These are phyloP conservation scores for Aureobasidium sp. DNA, from an alignment of 2,329 filamentous ascomycete genomes.

Conservation along the genomic window DNA sequence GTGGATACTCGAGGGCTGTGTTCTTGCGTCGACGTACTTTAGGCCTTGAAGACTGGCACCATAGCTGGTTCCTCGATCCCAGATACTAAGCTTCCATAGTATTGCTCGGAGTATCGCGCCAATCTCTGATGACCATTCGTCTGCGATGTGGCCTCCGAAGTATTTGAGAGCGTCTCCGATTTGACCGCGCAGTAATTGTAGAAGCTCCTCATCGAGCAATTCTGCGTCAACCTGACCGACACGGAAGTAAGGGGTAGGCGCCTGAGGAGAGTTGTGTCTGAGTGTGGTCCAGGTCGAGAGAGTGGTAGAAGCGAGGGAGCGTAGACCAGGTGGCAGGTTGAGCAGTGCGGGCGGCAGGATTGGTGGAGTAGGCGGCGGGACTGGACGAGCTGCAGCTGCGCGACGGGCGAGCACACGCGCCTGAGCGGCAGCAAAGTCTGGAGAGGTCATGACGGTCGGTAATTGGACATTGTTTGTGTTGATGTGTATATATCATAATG, in stretches of 20 bases:
- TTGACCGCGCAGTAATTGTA: slow-evolving; percentile 77
- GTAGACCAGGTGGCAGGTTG: slow-evolving; percentile 50
- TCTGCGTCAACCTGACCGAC: slow-evolving; percentile 96
- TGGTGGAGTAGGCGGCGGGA: slow-evolving; percentile 29
- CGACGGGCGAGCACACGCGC: slow-evolving; percentile 77
- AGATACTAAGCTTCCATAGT: slow-evolving; percentile 90
- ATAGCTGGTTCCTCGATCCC: slow-evolving; percentile 94
- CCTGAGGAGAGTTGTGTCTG: slow-evolving; percentile 68
- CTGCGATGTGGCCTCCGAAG: slow-evolving; percentile 68
- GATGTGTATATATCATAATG: not conserved
- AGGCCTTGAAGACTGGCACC: slow-evolving; percentile 89
- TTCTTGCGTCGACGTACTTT: slow-evolving; percentile 70
- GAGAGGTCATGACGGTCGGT: slow-evolving; percentile 43
- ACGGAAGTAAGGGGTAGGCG: slow-evolving; percentile 77
- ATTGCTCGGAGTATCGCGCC: slow-evolving; percentile 66
- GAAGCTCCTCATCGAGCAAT: slow-evolving; percentile 84
- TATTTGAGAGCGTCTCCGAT: slow-evolving; percentile 85
- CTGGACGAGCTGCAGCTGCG: slow-evolving; percentile 54
- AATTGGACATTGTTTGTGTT: not conserved
- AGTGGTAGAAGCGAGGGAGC: slow-evolving; percentile 32
- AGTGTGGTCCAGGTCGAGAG: slow-evolving; percentile 34
- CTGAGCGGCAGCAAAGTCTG: slow-evolving; percentile 83
- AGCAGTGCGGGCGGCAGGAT: slow-evolving; percentile 23
- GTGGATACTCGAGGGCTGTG: not conserved
- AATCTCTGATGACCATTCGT: slow-evolving; percentile 86